These are phyloP conservation scores for Clitopilus passeckerianus DNA, from an alignment of 768 basidiomycete genomes.

Conservation along the genomic window DNA sequence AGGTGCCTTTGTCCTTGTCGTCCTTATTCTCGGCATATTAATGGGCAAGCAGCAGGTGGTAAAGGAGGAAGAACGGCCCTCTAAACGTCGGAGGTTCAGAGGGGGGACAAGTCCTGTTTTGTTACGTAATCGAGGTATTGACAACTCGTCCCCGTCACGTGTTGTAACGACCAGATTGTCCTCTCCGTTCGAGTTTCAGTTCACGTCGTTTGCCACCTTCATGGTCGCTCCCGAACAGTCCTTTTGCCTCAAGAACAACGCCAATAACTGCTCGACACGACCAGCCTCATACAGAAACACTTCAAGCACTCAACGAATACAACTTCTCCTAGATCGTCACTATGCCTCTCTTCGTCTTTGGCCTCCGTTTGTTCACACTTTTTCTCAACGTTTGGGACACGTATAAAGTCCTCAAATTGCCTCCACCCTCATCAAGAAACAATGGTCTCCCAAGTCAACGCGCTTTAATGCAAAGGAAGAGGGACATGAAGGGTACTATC, in stretches of 20 bases:
- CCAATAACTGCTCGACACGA: neutral
- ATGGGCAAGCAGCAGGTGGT: conserved; percentile 6
- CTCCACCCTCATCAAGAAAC: conserved; percentile 48
- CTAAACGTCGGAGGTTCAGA: neutral
- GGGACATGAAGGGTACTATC: conserved; percentile 81
- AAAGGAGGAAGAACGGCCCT: neutral
- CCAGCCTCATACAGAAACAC: neutral
- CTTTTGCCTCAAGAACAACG: neutral
- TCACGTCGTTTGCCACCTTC: neutral
- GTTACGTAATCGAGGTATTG: neutral
- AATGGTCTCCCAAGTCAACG: conserved; percentile 60
- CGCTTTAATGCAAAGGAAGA: conserved; percentile 70
- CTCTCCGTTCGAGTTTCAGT: neutral
- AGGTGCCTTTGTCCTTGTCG: conserved; percentile 87
- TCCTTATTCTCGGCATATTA: conserved; percentile 91
- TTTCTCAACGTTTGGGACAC: conserved; percentile 81
- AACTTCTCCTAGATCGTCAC: conserved; percentile 10
- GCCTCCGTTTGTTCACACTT: conserved; percentile 64
- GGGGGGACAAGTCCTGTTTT: neutral
- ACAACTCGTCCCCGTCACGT: conserved; percentile 1
- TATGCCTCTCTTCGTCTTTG: conserved; percentile 68
- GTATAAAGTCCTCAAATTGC: conserved; percentile 75
- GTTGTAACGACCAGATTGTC: neutral
- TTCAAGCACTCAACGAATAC: neutral
- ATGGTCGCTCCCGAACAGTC: neutral